These are phyloP conservation scores for Aspergillus panamensis DNA, from an alignment of 495 filamentous ascomycete species.

Conservation along the genomic window DNA sequence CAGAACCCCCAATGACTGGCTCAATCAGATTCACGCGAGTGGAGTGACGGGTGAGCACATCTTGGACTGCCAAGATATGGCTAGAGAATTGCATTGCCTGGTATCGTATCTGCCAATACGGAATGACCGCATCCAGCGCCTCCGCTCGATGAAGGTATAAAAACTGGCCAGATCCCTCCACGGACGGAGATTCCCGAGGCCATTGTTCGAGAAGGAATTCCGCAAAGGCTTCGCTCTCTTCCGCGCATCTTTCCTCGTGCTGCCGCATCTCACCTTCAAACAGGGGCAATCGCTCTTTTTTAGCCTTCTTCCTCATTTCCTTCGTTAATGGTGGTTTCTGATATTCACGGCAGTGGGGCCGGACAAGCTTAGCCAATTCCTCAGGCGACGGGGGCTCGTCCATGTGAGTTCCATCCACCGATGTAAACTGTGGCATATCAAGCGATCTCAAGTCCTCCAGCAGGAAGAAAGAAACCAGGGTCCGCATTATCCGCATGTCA, in stretches of 20 bases:
- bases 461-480: conserved; percentile 36
- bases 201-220: conserved; percentile 33
- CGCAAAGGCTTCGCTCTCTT: conserved; percentile 28
- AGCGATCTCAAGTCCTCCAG: conserved; percentile 33
- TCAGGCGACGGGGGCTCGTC: conserved; percentile 22
- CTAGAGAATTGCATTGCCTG: conserved; percentile 43
- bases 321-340: background rate
- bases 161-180: conserved; percentile 17
- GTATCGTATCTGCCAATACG: conserved; percentile 48
- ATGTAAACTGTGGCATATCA: conserved; percentile 25
- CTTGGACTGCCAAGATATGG: conserved; percentile 34
- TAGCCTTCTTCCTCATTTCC: background rate
- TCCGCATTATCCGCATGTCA: conserved; percentile 34
- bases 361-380: conserved; percentile 24
- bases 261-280: background rate
- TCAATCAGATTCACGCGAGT: background rate
- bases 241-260: conserved; percentile 18
- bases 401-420: conserved; percentile 26
- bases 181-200: conserved; percentile 33
- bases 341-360: conserved; percentile 17
- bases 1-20: background rate
- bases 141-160: conserved; percentile 29
- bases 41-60: conserved; percentile 17
- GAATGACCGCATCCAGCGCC: conserved; percentile 36
- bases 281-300: background rate